phyloP scores from a whole-genome alignment of 345 rosid species.

The Euphorbia peplus region DNA sequence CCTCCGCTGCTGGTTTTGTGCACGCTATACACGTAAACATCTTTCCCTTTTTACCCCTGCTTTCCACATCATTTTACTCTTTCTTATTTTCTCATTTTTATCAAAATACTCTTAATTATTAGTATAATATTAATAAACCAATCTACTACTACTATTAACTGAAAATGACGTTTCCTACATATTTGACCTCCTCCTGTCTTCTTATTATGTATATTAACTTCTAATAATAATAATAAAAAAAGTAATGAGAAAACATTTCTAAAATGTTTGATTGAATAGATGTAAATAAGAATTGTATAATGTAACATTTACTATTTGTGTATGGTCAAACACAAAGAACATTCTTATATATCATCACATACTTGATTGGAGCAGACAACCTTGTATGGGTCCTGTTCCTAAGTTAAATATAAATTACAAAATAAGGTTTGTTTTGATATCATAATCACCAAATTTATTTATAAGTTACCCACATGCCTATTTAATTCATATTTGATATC shows the following conservation, averaged over 20 bases:
- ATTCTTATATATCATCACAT: constrained; percentile 15
- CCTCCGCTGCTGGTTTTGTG: constrained; percentile 78
- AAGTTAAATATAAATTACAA: not conserved
- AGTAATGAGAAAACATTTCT: not conserved
- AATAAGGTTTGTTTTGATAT: not conserved
- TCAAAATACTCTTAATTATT: not conserved
- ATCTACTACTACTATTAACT: not conserved
- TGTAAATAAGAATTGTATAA: too few species aligned
- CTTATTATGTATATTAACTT: too few species aligned
- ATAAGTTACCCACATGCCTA: constrained; percentile 1
- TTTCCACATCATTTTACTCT: not conserved
- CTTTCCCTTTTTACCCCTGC: not conserved
- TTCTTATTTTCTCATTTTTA: not conserved
- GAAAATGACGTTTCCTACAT: constrained; percentile 2
- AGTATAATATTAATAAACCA: not conserved
- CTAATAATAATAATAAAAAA: too few species aligned
- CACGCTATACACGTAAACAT: constrained; percentile 99
- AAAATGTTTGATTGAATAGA: not conserved
- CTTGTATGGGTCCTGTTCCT: constrained; percentile 6
- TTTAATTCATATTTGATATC: constrained; percentile 10
- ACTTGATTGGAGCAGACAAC: constrained; percentile 11
- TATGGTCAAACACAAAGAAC: constrained; percentile 13
- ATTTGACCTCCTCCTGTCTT: not conserved
- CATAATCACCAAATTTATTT: not conserved
- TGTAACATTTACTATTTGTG: not conserved